These are phyloP conservation scores for Blastobotrys americana DNA, from an alignment of 805 yeast genomes.

Conservation along the genomic window DNA sequence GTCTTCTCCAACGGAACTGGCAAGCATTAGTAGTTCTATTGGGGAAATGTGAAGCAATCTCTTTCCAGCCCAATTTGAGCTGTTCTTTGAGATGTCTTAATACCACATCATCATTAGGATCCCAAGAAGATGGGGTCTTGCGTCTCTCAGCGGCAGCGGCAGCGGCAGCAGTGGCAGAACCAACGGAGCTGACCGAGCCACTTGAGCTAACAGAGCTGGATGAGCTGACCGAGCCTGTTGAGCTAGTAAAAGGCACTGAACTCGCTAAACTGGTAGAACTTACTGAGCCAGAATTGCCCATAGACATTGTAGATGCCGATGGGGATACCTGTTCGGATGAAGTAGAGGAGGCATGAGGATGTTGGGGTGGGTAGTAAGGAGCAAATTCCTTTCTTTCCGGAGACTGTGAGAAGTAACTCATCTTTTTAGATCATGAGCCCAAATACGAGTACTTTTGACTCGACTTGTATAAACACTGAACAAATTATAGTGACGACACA, in stretches of 20 bases:
- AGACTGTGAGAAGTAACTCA: background rate
- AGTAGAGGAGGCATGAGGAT: background rate
- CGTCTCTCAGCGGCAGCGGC: constrained; percentile 13
- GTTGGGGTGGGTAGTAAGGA: background rate
- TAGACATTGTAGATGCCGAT: background rate
- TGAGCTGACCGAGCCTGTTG: background rate
- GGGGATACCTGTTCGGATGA: background rate
- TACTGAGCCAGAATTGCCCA: background rate
- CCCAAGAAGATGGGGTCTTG: constrained; percentile 59
- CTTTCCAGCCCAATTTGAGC: constrained; percentile 84
- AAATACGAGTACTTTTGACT: no score
- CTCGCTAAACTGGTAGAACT: background rate
- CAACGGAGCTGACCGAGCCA: background rate
- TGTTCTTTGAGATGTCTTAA: constrained; percentile 73
- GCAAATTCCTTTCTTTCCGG: background rate
- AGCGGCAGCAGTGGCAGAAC: constrained; percentile 3
- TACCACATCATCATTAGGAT: constrained; percentile 65
- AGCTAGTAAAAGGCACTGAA: no score
- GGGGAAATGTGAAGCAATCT: constrained; percentile 68
- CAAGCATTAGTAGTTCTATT: constrained; percentile 85
- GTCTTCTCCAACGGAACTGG: constrained; percentile 81
- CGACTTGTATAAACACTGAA: no score
- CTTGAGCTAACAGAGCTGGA: background rate
- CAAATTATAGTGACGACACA: no score
- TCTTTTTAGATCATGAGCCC: background rate